Conservation (phyloP, 192 early-diverging fungal species). For the Entomortierella lignicola region DNA sequence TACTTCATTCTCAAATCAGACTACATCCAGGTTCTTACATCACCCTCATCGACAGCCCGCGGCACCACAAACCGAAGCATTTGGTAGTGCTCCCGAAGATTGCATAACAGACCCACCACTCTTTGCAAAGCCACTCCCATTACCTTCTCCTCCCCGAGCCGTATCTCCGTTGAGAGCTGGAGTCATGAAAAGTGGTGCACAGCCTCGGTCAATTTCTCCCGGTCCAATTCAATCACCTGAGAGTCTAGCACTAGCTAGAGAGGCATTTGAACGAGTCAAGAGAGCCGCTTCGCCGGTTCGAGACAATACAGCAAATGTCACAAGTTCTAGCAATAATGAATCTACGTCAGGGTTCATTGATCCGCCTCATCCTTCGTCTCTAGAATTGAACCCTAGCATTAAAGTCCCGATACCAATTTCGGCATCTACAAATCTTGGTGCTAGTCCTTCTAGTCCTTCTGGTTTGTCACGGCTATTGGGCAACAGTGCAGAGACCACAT, state of each 20-base stretch:
- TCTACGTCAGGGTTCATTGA: constrained; percentile 12
- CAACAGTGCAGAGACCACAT: background rate
- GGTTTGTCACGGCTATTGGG: constrained; percentile 22
- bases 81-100: constrained; percentile 41
- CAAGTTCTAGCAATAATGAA: constrained; percentile 10
- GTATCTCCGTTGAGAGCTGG: constrained; percentile 27
- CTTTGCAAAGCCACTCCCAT: constrained; percentile 38
- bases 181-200: background rate
- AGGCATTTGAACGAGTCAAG: constrained; percentile 48
- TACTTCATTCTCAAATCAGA: constrained; percentile 15
- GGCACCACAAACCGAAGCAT: constrained; percentile 41
- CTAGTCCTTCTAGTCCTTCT: constrained; percentile 25
- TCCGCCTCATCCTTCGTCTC: background rate
- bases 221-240: constrained; percentile 32
- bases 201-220: constrained; percentile 23
- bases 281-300: constrained; percentile 23
- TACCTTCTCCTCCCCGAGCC: constrained; percentile 34
- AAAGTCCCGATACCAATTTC: constrained; percentile 14
- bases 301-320: constrained; percentile 6
- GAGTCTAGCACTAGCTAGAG: constrained; percentile 32
- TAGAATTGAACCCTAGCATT: constrained; percentile 17
- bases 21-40: constrained; percentile 36
- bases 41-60: constrained; percentile 49
- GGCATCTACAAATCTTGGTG: background rate
- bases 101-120: constrained; percentile 34